A percentile compares a stretch with the other conserved stretches of the same genome.
These are phyloP conservation scores for Claviceps maximensis DNA, from an alignment of 2,329 filamentous ascomycete genomes.

Conservation along the genomic window DNA sequence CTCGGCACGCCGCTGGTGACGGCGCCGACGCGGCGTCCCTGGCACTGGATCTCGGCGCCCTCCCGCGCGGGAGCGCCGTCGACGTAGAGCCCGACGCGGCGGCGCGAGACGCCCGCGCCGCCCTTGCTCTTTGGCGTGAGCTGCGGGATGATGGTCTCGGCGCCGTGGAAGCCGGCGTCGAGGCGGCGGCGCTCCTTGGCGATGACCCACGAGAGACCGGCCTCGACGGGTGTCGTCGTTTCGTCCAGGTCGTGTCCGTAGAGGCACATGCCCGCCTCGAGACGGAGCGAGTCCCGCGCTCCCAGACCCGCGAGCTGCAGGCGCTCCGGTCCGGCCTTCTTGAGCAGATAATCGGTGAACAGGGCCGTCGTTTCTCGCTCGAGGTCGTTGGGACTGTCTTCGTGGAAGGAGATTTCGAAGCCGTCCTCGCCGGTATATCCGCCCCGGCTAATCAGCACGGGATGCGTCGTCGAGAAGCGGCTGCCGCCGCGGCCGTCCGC, in stretches of 20 bases:
- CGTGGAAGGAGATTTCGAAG: constrained; percentile 78
- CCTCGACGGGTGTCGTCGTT: constrained; percentile 46
- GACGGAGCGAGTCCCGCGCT: constrained; percentile 77
- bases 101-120: constrained; percentile 52
- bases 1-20: constrained; percentile 86
- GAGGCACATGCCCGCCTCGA: constrained; percentile 98
- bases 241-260: constrained; percentile 97
- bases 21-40: constrained; percentile 56
- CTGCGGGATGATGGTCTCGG: constrained; percentile 63
- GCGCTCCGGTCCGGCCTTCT: constrained; percentile 43
- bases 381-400: constrained; percentile 19
- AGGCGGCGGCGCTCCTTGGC: constrained; percentile 56
- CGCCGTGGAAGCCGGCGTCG: constrained; percentile 69
- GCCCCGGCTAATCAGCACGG: constrained; percentile 61
- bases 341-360: constrained; percentile 55
- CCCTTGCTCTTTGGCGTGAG: constrained; percentile 61
- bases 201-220: constrained; percentile 61
- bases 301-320: constrained; percentile 79
- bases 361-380: constrained; percentile 33
- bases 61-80: constrained; percentile 83
- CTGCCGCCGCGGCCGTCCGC: constrained; percentile 33
- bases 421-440: constrained; percentile 98
- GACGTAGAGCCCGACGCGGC: constrained; percentile 69
- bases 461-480: constrained; percentile 25
- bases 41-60: constrained; percentile 63